phyloP scores from a whole-genome alignment of 768 basidiomycete species.

The Tylopilus rubrobrunneus region DNA sequence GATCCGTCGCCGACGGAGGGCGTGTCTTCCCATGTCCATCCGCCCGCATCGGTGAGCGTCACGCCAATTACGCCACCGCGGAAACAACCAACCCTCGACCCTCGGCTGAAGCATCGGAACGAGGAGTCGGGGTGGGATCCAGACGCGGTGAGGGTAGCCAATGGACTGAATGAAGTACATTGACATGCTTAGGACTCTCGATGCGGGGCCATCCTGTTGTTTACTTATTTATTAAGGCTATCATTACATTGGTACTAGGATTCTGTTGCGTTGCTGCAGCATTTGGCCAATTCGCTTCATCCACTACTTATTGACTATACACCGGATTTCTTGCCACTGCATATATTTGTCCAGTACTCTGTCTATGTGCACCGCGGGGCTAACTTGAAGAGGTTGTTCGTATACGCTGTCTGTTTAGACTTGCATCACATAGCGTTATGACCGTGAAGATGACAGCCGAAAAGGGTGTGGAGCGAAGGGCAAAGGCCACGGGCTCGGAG shows the following conservation, averaged over 20 bases:
- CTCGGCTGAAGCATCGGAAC: constrained; percentile 28
- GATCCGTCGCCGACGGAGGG: constrained; percentile 34
- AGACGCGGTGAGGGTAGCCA: constrained; percentile 12
- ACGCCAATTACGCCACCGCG: constrained; percentile 32
- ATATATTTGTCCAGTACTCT: not conserved
- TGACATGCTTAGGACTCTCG: constrained; percentile 2
- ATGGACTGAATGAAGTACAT: constrained; percentile 16
- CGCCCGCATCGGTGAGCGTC: constrained; percentile 24
- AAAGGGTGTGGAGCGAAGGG: too few species aligned
- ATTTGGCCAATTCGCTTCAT: not conserved
- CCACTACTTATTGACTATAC: not conserved
- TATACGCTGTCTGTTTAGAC: too few species aligned
- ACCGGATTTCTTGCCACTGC: not conserved
- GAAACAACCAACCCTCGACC: constrained; percentile 21
- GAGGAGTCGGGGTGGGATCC: constrained; percentile 29
- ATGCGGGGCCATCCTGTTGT: not conserved
- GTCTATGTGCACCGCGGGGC: not conserved
- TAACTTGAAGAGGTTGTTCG: too few species aligned
- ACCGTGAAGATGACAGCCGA: too few species aligned
- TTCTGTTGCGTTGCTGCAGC: not conserved
- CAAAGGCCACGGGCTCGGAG: too few species aligned
- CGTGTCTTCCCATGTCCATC: constrained; percentile 25
- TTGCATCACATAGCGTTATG: too few species aligned
- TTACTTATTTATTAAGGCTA: constrained; percentile 24
- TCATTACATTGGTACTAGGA: constrained; percentile 1